Evolutionary conservation across 2,329 filamentous ascomycete genomes (phyloP).

Genomic region (Exserohilum rostratum): DNA sequence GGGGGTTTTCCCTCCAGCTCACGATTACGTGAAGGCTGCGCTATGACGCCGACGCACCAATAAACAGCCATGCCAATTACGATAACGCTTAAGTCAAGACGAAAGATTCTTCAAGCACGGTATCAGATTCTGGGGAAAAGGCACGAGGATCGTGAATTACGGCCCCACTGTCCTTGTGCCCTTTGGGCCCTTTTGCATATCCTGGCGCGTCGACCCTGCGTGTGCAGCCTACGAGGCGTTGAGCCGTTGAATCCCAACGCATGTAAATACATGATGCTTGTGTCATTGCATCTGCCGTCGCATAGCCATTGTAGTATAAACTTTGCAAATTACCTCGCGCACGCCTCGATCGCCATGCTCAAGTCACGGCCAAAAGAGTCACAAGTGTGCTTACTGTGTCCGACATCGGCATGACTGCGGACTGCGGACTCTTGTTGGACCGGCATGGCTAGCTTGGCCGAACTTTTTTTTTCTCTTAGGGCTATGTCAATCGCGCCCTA

Average conservation of each 20-base stretch:
- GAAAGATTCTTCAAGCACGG: slow-evolving; percentile 2
- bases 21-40: slow-evolving; percentile 3
- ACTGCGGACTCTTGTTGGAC: neutral
- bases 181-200: neutral
- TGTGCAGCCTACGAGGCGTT: neutral
- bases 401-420: slow-evolving; percentile 4
- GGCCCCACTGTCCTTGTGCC: slow-evolving; percentile 2
- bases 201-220: neutral
- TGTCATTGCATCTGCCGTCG: neutral
- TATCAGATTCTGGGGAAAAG: neutral
- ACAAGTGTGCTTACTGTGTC: neutral
- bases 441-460: neutral
- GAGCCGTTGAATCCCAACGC: neutral
- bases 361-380: neutral
- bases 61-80: neutral
- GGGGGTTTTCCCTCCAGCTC: neutral
- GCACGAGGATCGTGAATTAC: neutral
- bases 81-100: neutral
- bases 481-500: slow-evolving; percentile 3
- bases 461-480: neutral
- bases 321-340: neutral
- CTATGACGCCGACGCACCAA: slow-evolving; percentile 5
- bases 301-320: neutral
- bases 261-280: neutral
- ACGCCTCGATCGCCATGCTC: neutral